Conservation (phyloP, 2,329 filamentous ascomycete genomes). For the Claviceps monticola region DNA sequence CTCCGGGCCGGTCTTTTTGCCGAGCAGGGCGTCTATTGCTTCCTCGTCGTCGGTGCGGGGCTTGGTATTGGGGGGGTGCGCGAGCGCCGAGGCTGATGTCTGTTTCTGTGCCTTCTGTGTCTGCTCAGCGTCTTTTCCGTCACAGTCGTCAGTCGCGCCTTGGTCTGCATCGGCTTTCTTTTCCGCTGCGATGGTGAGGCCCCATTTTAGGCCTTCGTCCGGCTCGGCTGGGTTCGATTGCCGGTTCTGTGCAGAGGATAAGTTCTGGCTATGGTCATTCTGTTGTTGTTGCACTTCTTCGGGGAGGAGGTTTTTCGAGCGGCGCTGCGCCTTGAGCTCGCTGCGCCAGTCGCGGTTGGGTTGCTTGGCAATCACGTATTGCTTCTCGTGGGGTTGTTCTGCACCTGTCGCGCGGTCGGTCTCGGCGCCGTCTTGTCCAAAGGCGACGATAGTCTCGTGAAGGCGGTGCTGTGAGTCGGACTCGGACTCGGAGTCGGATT, state of each 20-base stretch:
- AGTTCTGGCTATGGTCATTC: conserved; percentile 10
- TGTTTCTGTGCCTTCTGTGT: neutral
- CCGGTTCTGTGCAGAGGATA: conserved; percentile 3
- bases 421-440: conserved; percentile 30
- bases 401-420: conserved; percentile 23
- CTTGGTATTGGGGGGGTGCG: neutral
- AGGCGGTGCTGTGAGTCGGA: conserved; percentile 19
- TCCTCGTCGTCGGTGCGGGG: conserved; percentile 27
- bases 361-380: conserved; percentile 43
- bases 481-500: conserved; percentile 31
- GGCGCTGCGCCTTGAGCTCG: conserved; percentile 32
- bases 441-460: conserved; percentile 36
- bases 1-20: conserved; percentile 29
- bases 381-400: conserved; percentile 15
- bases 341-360: conserved; percentile 50
- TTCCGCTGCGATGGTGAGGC: conserved; percentile 32
- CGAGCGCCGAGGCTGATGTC: no score
- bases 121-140: neutral
- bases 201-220: conserved; percentile 28
- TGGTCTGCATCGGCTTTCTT: conserved; percentile 9
- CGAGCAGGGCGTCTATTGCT: conserved; percentile 54
- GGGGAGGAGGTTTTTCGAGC: conserved; percentile 43
- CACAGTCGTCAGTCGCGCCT: neutral
- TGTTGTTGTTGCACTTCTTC: conserved; percentile 37
- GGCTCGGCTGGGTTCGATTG: neutral